These are phyloP conservation scores for Colletotrichum cuscutae DNA, from an alignment of 2,329 filamentous ascomycete species.

Conservation along the genomic window DNA sequence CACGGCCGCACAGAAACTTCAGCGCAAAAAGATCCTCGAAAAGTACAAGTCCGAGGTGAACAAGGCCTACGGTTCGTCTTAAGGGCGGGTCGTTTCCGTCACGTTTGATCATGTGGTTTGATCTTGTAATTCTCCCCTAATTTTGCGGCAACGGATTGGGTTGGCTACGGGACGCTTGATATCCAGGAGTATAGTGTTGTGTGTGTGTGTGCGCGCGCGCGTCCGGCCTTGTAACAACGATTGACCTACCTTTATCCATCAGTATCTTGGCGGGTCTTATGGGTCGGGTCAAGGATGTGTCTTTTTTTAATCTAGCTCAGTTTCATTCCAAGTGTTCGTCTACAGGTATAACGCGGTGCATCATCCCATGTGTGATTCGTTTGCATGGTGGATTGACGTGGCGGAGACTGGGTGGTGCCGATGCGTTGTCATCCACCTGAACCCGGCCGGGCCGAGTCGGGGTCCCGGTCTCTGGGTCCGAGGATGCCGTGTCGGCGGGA, in stretches of 20 bases:
- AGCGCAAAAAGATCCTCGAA: conserved; percentile 73
- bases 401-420: background rate
- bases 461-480: background rate
- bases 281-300: background rate
- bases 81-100: background rate
- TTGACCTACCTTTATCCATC: background rate
- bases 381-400: background rate
- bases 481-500: background rate
- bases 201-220: conserved; percentile 1
- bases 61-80: conserved; percentile 62
- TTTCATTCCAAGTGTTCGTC: background rate
- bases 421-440: background rate
- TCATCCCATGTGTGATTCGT: no score
- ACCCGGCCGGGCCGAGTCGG: background rate
- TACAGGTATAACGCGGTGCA: no score
- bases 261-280: background rate
- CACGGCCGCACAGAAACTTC: conserved; percentile 78
- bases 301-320: background rate
- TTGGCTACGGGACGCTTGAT: conserved; percentile 31
- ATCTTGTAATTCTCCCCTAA: conserved; percentile 11
- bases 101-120: background rate
- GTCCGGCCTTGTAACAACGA: conserved; percentile 14
- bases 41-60: conserved; percentile 71
- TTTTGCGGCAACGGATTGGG: conserved; percentile 17
- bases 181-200: conserved; percentile 34